Conservation (phyloP, 2,329 filamentous ascomycete genomes). For the Diaporthe sp. region DNA sequence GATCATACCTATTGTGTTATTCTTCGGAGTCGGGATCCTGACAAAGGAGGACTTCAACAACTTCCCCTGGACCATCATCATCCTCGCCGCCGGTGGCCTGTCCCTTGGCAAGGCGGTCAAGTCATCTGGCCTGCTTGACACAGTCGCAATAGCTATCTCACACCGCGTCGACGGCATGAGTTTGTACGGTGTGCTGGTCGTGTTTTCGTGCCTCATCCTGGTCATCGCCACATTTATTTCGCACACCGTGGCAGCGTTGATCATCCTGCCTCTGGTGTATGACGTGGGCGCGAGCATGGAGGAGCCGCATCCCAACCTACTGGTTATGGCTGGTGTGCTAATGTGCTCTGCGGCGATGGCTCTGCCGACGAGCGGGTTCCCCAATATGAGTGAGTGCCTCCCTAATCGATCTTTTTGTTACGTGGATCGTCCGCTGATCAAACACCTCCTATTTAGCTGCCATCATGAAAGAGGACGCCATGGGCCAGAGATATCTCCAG, state of each 20-base stretch:
- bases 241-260: constrained; percentile 95
- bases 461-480: constrained; percentile 99
- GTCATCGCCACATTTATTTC: constrained; percentile 98
- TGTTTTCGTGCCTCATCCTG: constrained; percentile 87
- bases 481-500: constrained; percentile 89
- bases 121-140: constrained; percentile 91
- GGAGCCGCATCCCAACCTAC: constrained; percentile 90
- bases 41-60: constrained; percentile 99
- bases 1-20: constrained; percentile 93
- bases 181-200: constrained; percentile 87
- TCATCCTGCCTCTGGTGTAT: constrained; percentile 90
- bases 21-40: constrained; percentile 95
- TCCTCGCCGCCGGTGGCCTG: constrained; percentile 92
- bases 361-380: constrained; percentile 94
- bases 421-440: constrained; percentile 20
- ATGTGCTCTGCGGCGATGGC: constrained; percentile 99
- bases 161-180: constrained; percentile 80
- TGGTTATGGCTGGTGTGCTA: constrained; percentile 94
- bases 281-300: constrained; percentile 89
- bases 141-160: constrained; percentile 85
- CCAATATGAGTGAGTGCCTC: constrained; percentile 93
- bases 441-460: constrained; percentile 71
- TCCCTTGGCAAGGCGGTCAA: constrained; percentile 95
- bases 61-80: constrained; percentile 99
- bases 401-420: not conserved